Base-by-base conservation (phyloP, 2,329 filamentous ascomycete genomes). In the Pseudogymnoascus sp. region DNA sequence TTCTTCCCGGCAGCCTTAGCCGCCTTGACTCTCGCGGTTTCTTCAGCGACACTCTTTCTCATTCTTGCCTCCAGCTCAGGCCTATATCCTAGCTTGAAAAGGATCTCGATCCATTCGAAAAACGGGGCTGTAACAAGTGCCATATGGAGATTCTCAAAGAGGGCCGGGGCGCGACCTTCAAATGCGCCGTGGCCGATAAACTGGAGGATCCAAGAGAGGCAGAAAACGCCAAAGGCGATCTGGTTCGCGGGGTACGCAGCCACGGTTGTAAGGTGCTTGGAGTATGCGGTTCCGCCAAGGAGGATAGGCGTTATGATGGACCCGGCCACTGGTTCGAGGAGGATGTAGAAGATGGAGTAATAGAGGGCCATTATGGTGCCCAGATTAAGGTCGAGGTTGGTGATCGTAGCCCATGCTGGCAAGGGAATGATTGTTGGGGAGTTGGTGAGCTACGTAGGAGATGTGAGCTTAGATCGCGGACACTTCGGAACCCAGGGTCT, bases 31-130 rank as follows among this genome's bases (percentile, higher is more conserved):
- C 82, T 78, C 70, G 84, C 82, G 67, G 97, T 82, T 74, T 96
- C 91, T 69, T 84, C 80, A 72, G 87, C 77, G 3, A 97, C 90
- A 38, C 83, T 86, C 73, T 87, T 86, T 66, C 93, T 86, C 50
- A 97, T 85, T 60, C 93, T 86, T 65, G 83, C 82, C 78, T 93
- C 91, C 69, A 99, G 80, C 75, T 96, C 92, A 1, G 88, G 90
- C 65, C 95, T 85, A 77, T 97, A 99, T 59, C 95, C 95, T 60
- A 96, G 84, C 71, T 82, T 86, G 80, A 99, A 99, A 26, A 99
- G 82, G 23, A 96, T 78, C 78, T 97, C 93, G 70, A 99, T 88
- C 90, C 95, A 99, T 64, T 97, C 93, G 70, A 97, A 99, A 72
- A 99, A 88, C 7, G 95, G 95, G 0, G 95, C 95, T 23, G 97